These are phyloP conservation scores for Elaeis guineensis DNA, from an alignment of 176 grass and related monocot species.

Conservation along the genomic window DNA sequence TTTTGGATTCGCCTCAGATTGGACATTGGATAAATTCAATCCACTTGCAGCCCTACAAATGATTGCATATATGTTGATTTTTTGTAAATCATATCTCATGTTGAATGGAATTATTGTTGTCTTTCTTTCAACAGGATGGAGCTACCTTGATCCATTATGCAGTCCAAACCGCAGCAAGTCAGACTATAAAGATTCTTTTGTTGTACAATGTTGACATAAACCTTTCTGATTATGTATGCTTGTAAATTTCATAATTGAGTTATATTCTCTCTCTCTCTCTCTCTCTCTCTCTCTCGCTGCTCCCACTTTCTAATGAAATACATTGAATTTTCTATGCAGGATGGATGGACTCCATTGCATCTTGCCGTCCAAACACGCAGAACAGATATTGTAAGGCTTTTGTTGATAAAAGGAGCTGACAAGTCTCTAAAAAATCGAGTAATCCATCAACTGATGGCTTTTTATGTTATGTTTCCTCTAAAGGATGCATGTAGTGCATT, in stretches of 20 bases:
- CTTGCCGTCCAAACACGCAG: slow-evolving; percentile 83
- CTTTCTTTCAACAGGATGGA: slow-evolving; percentile 60
- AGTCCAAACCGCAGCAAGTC: slow-evolving; percentile 71
- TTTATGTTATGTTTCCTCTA: no score
- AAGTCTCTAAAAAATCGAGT: slow-evolving; percentile 67
- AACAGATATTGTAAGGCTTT: slow-evolving; percentile 82
- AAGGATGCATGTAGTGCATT: no score
- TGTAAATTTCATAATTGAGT: background rate
- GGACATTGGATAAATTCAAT: no score
- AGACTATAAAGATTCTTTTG: slow-evolving; percentile 73
- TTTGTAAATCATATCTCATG: no score
- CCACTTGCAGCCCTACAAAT: no score
- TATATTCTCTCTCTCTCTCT: slow-evolving; percentile 4
- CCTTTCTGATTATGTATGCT: slow-evolving; percentile 62
- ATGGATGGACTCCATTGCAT: slow-evolving; percentile 98
- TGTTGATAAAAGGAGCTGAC: slow-evolving; percentile 88
- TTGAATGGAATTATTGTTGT: background rate
- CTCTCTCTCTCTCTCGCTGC: background rate
- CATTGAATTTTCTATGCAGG: slow-evolving; percentile 31
- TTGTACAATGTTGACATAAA: slow-evolving; percentile 94
- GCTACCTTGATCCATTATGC: slow-evolving; percentile 93
- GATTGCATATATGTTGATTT: no score
- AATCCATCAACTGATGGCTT: slow-evolving; percentile 16
- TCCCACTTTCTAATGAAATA: background rate
- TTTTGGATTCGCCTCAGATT: no score